A percentile compares a stretch with the other conserved stretches of the same genome.
phyloP scores from a whole-genome alignment of 345 rosid species.

The Citropsis articulata region DNA sequence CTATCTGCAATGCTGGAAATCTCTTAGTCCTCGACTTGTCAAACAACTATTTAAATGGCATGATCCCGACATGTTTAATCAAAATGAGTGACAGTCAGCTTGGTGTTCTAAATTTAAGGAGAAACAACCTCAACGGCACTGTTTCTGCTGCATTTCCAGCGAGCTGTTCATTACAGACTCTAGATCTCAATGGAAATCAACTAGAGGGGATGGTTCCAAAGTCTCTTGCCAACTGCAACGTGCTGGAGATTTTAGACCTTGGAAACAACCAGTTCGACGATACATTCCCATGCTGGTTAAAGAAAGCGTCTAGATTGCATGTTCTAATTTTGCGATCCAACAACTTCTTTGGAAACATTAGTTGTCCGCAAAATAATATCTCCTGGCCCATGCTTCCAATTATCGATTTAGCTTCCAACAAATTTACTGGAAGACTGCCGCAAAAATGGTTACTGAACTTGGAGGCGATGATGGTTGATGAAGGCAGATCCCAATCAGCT shows the following conservation, averaged over 20 bases:
- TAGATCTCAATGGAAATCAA: conserved; percentile 31
- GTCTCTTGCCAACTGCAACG: conserved; percentile 26
- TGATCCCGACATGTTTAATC: conserved; percentile 19
- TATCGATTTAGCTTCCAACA: conserved; percentile 35
- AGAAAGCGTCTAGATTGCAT: conserved; percentile 22
- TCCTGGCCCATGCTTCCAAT: conserved; percentile 38
- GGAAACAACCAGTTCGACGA: conserved; percentile 34
- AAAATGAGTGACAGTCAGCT: background rate
- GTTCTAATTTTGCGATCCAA: conserved; percentile 37
- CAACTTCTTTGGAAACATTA: conserved; percentile 8
- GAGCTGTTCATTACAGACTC: conserved; percentile 21
- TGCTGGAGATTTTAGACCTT: conserved; percentile 33
- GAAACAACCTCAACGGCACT: conserved; percentile 17
- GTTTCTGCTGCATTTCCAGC: conserved; percentile 17
- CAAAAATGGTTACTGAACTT: conserved; percentile 1
- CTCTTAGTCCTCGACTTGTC: conserved; percentile 41
- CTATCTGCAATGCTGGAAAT: conserved; percentile 21
- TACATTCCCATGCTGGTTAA: conserved; percentile 36
- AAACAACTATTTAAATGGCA: conserved; percentile 29
- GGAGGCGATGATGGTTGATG: conserved; percentile 37
- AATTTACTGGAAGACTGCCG: conserved; percentile 28
- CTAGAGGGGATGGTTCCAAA: conserved; percentile 29
- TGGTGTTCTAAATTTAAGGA: conserved; percentile 30
- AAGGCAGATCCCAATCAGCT: background rate
- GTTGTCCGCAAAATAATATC: background rate